Conservation (phyloP, 148 eudicot species). For the Vaccinium darrowii region DNA sequence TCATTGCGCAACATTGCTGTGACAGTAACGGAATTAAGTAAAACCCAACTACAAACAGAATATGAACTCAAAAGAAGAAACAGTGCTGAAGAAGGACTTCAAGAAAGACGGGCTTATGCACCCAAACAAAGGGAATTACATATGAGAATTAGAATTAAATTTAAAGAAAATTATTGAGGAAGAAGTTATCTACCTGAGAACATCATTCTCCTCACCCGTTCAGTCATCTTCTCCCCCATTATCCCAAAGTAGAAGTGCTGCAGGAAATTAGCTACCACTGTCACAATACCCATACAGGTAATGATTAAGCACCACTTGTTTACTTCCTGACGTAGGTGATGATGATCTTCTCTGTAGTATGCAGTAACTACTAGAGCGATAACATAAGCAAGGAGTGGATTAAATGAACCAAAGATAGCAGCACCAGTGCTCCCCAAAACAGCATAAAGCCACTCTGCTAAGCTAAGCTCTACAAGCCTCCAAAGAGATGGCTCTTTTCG, state of each 20-base stretch:
- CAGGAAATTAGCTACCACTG: conserved; percentile 93
- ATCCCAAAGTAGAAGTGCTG: conserved; percentile 98
- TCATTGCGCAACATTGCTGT: conserved; percentile 97
- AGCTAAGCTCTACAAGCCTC: conserved; percentile 97
- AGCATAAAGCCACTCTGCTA: conserved; percentile 99
- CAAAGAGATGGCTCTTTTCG: conserved; percentile 74
- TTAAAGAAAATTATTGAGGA: neutral
- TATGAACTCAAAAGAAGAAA: neutral
- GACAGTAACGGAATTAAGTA: conserved; percentile 11
- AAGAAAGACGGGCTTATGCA: neutral
- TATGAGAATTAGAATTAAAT: neutral
- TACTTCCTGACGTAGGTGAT: conserved; percentile 61
- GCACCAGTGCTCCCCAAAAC: conserved; percentile 95
- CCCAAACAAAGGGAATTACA: neutral
- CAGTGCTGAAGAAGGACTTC: neutral
- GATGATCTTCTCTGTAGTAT: conserved; percentile 50
- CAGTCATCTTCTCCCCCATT: conserved; percentile 99
- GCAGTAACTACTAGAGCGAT: conserved; percentile 78
- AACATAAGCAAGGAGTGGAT: conserved; percentile 96
- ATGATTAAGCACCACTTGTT: conserved; percentile 97
- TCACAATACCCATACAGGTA: conserved; percentile 91
- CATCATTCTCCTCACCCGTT: conserved; percentile 98
- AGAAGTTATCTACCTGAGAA: conserved; percentile 65
- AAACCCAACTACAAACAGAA: neutral
- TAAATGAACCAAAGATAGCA: conserved; percentile 95